Conservation (phyloP, 202 grass and related monocot genomes). For the Schoenoplectus tabernaemontani region DNA sequence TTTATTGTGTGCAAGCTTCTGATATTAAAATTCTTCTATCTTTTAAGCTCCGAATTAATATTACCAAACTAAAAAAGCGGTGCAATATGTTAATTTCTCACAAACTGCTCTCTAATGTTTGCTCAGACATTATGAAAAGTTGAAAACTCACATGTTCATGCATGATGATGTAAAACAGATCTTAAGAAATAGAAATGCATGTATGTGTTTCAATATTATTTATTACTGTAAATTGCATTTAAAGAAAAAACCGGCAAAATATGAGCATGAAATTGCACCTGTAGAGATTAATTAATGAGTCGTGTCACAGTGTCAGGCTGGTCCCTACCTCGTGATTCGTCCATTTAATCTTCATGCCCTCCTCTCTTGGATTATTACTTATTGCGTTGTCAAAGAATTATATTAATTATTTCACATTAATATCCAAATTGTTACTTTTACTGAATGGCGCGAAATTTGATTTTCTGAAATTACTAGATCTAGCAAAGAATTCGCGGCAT, state of each 20-base stretch:
- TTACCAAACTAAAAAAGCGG: neutral
- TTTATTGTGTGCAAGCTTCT: neutral
- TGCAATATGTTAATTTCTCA: too few species aligned
- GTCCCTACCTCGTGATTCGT: neutral
- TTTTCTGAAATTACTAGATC: neutral
- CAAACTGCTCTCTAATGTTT: too few species aligned
- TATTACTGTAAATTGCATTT: too few species aligned
- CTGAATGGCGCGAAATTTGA: neutral
- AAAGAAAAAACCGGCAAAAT: too few species aligned
- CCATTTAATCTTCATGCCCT: neutral
- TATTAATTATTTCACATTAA: neutral
- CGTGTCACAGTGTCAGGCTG: conserved; percentile 10
- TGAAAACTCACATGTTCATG: too few species aligned
- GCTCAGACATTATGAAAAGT: too few species aligned
- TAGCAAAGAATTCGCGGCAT: neutral
- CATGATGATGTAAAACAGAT: too few species aligned
- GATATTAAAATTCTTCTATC: neutral
- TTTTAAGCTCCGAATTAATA: neutral
- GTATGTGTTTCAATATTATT: too few species aligned
- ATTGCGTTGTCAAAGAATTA: neutral
- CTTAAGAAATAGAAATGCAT: too few species aligned
- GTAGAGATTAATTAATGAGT: neutral
- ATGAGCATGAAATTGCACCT: neutral
- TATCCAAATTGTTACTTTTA: neutral
- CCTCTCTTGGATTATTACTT: neutral